A percentile compares a stretch with the other conserved stretches of the same genome.
These are phyloP conservation scores for Striga asiatica DNA, from an alignment of 257 asterid genomes.

Conservation along the genomic window DNA sequence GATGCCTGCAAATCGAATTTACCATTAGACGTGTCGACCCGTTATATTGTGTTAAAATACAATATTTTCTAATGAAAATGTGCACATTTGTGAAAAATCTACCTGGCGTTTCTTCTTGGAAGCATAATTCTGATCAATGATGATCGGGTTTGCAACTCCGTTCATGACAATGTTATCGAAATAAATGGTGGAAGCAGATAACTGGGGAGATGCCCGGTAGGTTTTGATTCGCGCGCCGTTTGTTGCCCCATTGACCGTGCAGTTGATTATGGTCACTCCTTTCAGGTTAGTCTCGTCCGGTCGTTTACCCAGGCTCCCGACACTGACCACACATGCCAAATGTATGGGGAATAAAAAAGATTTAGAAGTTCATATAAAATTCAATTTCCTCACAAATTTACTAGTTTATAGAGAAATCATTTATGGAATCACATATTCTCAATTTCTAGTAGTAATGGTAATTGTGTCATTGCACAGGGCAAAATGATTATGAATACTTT, in stretches of 20 bases:
- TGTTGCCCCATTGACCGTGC: slow-evolving; percentile 45
- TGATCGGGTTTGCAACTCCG: slow-evolving; percentile 38
- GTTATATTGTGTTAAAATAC: too few relatives aligned
- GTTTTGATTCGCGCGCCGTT: slow-evolving; percentile 78
- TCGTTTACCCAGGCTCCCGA: slow-evolving; percentile 68
- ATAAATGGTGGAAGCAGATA: background rate
- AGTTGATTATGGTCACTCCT: slow-evolving; percentile 31
- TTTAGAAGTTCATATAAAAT: too few relatives aligned
- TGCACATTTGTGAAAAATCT: background rate
- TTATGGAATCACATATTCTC: too few relatives aligned
- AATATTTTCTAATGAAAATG: too few relatives aligned
- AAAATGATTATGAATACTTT: background rate
- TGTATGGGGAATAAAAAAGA: background rate
- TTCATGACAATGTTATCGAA: slow-evolving; percentile 30
- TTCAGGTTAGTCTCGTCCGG: slow-evolving; percentile 23
- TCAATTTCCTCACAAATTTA: too few relatives aligned
- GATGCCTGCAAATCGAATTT: background rate
- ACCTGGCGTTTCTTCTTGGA: slow-evolving; percentile 15
- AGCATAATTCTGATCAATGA: slow-evolving; percentile 50
- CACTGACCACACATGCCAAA: slow-evolving; percentile 11
- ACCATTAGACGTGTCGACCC: too few relatives aligned
- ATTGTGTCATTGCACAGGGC: background rate
- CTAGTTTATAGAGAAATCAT: too few relatives aligned
- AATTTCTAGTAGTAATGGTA: too few relatives aligned
- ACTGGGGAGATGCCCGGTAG: slow-evolving; percentile 28